Evolutionary conservation across 2,329 filamentous ascomycete genomes (phyloP).

Genomic region (Colletotrichum agaves): DNA sequence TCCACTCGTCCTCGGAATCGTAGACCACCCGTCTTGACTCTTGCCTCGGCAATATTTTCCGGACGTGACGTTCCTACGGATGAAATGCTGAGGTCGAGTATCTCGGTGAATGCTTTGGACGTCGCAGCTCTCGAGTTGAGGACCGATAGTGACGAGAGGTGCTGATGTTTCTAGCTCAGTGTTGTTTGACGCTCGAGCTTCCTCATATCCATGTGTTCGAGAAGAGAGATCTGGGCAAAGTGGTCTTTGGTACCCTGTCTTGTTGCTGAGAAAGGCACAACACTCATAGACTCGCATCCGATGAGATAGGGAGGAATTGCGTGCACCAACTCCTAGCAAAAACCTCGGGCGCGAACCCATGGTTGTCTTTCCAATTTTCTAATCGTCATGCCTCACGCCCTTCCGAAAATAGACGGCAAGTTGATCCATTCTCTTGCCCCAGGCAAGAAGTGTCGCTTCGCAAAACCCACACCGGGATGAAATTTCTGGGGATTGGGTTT

Average conservation of each 20-base stretch:
- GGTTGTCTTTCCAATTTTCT: conserved; percentile 44
- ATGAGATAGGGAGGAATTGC: conserved; percentile 44
- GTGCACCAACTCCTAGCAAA: conserved; percentile 40
- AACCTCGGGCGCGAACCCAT: conserved; percentile 42
- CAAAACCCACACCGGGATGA: conserved; percentile 47
- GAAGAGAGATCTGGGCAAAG: conserved; percentile 35
- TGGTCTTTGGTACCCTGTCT: conserved; percentile 40
- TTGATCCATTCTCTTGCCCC: conserved; percentile 44
- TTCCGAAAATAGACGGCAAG: conserved; percentile 43
- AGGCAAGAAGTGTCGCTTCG: conserved; percentile 39
- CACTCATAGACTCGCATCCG: conserved; percentile 39
- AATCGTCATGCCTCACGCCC: conserved; percentile 44
- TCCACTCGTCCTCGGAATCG: conserved; percentile 41
- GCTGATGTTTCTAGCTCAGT: background rate
- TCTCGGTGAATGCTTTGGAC: conserved; percentile 17
- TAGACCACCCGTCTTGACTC: conserved; percentile 43
- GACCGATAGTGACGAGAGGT: background rate
- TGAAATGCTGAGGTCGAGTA: conserved; percentile 42
- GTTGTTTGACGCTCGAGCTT: background rate
- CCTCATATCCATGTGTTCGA: background rate
- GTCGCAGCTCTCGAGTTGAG: conserved; percentile 19
- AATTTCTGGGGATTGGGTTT: conserved; percentile 41
- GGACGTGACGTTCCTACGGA: conserved; percentile 35
- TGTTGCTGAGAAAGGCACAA: conserved; percentile 44
- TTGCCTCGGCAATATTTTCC: conserved; percentile 14